Conservation (phyloP, 306 rosid genomes). For the Lupinus albus region DNA sequence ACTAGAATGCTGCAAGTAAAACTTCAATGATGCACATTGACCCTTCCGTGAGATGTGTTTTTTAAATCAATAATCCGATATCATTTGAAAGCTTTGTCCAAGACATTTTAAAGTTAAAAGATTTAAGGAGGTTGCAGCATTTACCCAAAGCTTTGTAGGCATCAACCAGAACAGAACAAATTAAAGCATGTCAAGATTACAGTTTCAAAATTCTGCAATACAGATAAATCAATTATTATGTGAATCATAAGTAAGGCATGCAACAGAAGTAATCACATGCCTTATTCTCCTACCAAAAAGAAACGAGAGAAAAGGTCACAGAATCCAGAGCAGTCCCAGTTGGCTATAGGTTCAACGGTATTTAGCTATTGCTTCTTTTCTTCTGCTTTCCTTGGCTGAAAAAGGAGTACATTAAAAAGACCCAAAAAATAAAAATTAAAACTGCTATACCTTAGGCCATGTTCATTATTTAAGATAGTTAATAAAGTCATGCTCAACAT, state of each 20-base stretch:
- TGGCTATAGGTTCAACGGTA: conserved; percentile 9
- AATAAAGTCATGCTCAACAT: conserved; percentile 3
- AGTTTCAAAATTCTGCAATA: conserved; percentile 35
- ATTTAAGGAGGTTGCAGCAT: background rate
- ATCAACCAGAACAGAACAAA: conserved; percentile 25
- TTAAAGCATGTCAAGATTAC: background rate
- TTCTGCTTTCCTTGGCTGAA: conserved; percentile 93
- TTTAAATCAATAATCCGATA: conserved; percentile 20
- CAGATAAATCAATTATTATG: conserved; percentile 32
- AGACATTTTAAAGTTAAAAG: background rate
- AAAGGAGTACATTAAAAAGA: conserved; percentile 36
- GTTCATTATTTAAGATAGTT: conserved; percentile 18
- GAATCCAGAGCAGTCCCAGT: conserved; percentile 25
- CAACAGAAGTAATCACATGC: conserved; percentile 11
- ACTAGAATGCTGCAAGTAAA: too few species aligned
- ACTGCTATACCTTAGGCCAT: conserved; percentile 3
- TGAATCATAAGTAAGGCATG: conserved; percentile 28
- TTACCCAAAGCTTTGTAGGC: conserved; percentile 7
- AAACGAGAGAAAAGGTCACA: conserved; percentile 20
- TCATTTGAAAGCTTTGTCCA: conserved; percentile 23
- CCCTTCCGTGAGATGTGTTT: background rate
- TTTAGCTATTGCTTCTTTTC: conserved; percentile 67
- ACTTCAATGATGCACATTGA: too few species aligned
- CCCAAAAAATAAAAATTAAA: background rate
- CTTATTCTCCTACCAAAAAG: conserved; percentile 28